Evolutionary conservation across 2,329 filamentous ascomycete genomes (phyloP).

Genomic region (Aspergillus cejpii): DNA sequence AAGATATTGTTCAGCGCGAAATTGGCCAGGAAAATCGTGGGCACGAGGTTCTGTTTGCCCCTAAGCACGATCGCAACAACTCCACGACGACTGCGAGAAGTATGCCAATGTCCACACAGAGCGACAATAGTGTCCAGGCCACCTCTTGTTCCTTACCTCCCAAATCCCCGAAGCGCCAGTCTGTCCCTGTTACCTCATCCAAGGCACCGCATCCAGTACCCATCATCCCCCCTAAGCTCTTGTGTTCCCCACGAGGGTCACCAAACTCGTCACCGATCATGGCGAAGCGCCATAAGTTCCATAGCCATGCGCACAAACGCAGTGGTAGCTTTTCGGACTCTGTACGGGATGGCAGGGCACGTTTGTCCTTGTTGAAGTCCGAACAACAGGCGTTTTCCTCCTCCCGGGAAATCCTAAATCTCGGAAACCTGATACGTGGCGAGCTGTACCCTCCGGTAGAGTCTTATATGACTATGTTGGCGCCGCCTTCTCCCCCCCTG

Average conservation of each 20-base stretch:
- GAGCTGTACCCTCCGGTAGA: slow-evolving; percentile 76
- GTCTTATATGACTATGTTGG: slow-evolving; percentile 65
- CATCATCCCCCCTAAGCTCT: slow-evolving; percentile 28
- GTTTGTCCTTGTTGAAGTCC: slow-evolving; percentile 44
- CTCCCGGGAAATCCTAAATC: slow-evolving; percentile 59
- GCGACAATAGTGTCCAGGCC: slow-evolving; percentile 50
- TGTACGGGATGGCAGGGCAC: slow-evolving; percentile 59
- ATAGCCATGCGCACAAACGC: slow-evolving; percentile 62
- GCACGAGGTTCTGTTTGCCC: slow-evolving; percentile 11
- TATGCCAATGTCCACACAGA: slow-evolving; percentile 35
- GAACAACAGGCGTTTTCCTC: slow-evolving; percentile 40
- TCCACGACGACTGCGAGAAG: slow-evolving; percentile 33
- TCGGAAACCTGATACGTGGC: slow-evolving; percentile 80
- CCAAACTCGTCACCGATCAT: slow-evolving; percentile 27
- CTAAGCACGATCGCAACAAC: slow-evolving; percentile 31
- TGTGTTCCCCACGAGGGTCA: slow-evolving; percentile 24
- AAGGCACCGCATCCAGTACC: slow-evolving; percentile 41
- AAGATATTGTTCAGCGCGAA: slow-evolving; percentile 15
- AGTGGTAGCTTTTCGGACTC: slow-evolving; percentile 86
- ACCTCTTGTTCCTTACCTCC: slow-evolving; percentile 56
- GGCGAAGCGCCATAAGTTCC: slow-evolving; percentile 43
- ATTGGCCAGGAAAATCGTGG: slow-evolving; percentile 3
- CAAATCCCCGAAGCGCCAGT: slow-evolving; percentile 38
- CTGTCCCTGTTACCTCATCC: slow-evolving; percentile 26
- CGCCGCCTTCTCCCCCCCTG: slow-evolving; percentile 45